phyloP scores from a whole-genome alignment of 169 alveolate genomes.

The Plasmodium ovale region DNA sequence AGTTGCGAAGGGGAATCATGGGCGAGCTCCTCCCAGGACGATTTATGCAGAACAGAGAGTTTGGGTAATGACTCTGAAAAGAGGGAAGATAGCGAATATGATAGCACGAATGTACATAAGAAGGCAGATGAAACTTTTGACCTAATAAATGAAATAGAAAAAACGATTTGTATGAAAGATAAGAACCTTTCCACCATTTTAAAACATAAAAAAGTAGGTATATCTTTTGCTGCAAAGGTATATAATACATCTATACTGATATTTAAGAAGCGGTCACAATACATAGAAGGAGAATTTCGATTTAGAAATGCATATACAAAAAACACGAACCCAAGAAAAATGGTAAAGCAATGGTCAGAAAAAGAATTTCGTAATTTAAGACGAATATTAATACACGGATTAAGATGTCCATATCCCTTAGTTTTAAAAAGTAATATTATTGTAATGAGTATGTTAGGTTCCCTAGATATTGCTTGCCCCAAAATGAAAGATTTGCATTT shows the following conservation, averaged over 20 bases:
- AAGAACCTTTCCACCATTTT: constrained; percentile 73
- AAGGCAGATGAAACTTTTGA: constrained; percentile 34
- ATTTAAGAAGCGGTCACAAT: constrained; percentile 98
- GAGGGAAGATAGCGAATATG: background rate
- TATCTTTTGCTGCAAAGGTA: constrained; percentile 97
- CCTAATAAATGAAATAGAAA: constrained; percentile 39
- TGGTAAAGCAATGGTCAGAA: constrained; percentile 99
- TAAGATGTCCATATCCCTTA: constrained; percentile 96
- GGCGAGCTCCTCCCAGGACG: background rate
- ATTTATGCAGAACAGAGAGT: background rate
- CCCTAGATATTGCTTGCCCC: constrained; percentile 78
- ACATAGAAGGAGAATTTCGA: constrained; percentile 99
- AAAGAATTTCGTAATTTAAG: constrained; percentile 98
- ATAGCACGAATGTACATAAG: background rate
- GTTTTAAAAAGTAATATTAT: constrained; percentile 96
- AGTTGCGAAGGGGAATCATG: background rate
- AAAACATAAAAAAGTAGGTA: constrained; percentile 39
- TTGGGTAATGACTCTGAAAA: background rate
- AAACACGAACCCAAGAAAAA: constrained; percentile 97
- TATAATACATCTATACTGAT: constrained; percentile 98
- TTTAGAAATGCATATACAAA: constrained; percentile 96
- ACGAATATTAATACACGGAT: constrained; percentile 92
- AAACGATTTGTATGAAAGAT: constrained; percentile 2
- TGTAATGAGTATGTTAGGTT: constrained; percentile 96
- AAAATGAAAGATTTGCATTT: constrained; percentile 79